Evolutionary conservation across 805 yeast species (phyloP), one percentile per base, ranked within the genome.

Genomic region (Saccharomycopsis sp.): DNA sequence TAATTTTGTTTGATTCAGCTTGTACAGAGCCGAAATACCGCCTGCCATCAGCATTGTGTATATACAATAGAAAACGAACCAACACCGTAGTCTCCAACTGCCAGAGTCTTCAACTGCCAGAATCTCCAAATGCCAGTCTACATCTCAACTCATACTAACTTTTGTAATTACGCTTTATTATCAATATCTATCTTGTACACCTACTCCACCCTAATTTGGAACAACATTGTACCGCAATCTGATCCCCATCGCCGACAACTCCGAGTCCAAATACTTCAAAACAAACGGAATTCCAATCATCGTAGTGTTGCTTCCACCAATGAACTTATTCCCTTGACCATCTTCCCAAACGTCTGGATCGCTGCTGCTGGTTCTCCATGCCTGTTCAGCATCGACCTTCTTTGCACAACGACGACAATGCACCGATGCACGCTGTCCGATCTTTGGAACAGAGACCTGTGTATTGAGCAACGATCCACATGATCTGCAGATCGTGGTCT

Each of bases 261-360:
- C 99, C 37, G 96, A 89, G 68, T 94, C 98, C 70, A 94, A 78
- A 70, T 92, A 94, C 70, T 91, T 88, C 79, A 94, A 81, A 37
- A 94, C 99, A 70, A 91, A 94, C 58, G 99, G 99, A 70, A 94
- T 87, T 51, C 97, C 97, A 63, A 94, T 94, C 0, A 96, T 87
- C 2, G 97, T 87, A n/a, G 97, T 90, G 61, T 94, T 80, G 60
- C 82, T 84, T 68, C 99, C 99, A 56, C 99, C 99, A 57, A 83
- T 84, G 70, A 87, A 92, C 69, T 86, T 84, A 68, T 83, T 86
- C 55, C 99, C 98, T 66, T 86, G 91, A 18, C 97, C 98, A 70
- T 94, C 99, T 75, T 94, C 97, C 99, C 99, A 94, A 50, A 87
- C 81, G 58, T 86, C 89, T 21, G 86, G 75, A 61, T 86, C 90